Conservation (phyloP, 108 stramenopile genomes). For the Hondaea fermentalgiana region DNA sequence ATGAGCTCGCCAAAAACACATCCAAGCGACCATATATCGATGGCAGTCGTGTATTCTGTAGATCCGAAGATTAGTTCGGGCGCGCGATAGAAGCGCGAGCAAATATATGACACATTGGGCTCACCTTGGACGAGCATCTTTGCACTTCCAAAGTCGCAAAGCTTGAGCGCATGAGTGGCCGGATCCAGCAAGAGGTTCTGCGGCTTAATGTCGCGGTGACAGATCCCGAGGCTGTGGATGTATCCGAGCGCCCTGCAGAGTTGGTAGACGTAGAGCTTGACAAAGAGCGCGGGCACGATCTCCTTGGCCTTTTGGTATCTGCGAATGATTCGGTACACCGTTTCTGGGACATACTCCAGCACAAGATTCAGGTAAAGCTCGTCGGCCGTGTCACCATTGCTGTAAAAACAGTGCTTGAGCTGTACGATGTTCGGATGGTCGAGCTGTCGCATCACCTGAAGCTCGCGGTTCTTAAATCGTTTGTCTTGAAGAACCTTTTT, state of each 20-base stretch:
- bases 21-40: conserved; percentile 61
- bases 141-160: conserved; percentile 97
- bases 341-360: conserved; percentile 94
- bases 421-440: conserved; percentile 90
- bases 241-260: conserved; percentile 86
- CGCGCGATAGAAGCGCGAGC: conserved; percentile 92
- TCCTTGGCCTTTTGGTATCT: conserved; percentile 83
- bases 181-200: conserved; percentile 95
- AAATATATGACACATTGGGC: conserved; percentile 95
- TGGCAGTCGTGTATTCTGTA: conserved; percentile 92
- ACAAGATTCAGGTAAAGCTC: conserved; percentile 94
- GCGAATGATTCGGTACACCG: conserved; percentile 84
- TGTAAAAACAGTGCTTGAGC: conserved; percentile 93
- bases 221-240: conserved; percentile 88
- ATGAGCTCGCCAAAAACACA: conserved; percentile 96
- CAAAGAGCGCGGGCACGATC: conserved; percentile 68
- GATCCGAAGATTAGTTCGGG: conserved; percentile 98
- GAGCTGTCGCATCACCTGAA: conserved; percentile 93
- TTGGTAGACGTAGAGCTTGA: conserved; percentile 92
- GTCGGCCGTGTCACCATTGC: conserved; percentile 70
- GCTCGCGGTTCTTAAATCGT: conserved; percentile 94
- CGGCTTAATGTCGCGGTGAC: conserved; percentile 98
- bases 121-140: conserved; percentile 86
- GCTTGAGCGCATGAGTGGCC: conserved; percentile 77
- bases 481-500: conserved; percentile 97